Evolutionary conservation across 2,329 filamentous ascomycete species (phyloP).

Genomic region (Alternaria solani): DNA sequence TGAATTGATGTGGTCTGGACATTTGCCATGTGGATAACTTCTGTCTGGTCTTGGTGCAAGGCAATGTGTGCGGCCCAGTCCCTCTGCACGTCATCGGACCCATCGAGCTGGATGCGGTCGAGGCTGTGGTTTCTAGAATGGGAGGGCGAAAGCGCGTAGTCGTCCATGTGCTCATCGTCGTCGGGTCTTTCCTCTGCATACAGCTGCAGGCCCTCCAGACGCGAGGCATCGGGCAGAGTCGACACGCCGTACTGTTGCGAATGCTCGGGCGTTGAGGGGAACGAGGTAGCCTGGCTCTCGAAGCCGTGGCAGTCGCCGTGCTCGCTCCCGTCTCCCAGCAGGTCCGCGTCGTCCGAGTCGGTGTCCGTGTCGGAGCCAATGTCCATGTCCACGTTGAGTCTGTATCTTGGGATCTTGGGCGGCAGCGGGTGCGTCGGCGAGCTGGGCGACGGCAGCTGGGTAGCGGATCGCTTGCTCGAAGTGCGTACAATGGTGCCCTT

Average conservation of each 20-base stretch:
- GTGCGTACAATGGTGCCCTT: conserved; percentile 35
- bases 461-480: conserved; percentile 48
- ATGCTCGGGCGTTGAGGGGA: conserved; percentile 33
- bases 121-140: conserved; percentile 36
- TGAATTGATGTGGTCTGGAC: neutral
- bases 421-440: conserved; percentile 45
- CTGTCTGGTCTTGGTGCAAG: conserved; percentile 17
- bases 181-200: conserved; percentile 21
- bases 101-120: conserved; percentile 22
- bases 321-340: conserved; percentile 25
- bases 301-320: conserved; percentile 29
- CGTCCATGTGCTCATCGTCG: conserved; percentile 41
- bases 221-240: conserved; percentile 31
- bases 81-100: conserved; percentile 25
- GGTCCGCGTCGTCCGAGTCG: conserved; percentile 30
- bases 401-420: conserved; percentile 45
- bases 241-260: conserved; percentile 25
- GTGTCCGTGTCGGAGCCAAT: conserved; percentile 34
- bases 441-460: conserved; percentile 47
- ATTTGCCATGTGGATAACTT: conserved; percentile 21
- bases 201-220: conserved; percentile 29
- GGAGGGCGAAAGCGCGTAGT: conserved; percentile 38
- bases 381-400: conserved; percentile 31
- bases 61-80: conserved; percentile 32
- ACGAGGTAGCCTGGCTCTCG: conserved; percentile 29